Evolutionary conservation across 768 basidiomycete genomes (phyloP).

Genomic region (Strobilomyces dryophilus): DNA sequence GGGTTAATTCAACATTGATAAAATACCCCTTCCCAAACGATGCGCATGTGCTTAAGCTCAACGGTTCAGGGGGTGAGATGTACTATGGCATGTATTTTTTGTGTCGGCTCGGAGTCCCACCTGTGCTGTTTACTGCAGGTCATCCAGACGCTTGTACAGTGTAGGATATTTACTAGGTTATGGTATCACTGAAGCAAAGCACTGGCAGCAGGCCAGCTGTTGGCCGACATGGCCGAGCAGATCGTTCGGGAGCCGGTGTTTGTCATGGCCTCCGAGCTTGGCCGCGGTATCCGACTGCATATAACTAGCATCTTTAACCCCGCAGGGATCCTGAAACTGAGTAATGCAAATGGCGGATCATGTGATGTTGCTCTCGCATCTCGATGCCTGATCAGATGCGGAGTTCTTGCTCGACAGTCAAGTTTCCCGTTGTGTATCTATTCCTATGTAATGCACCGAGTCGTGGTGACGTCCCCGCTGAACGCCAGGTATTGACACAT

Average conservation of each 20-base stretch:
- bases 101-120: no score
- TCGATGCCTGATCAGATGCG: background rate
- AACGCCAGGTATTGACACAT: no score
- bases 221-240: background rate
- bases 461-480: no score
- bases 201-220: background rate
- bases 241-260: background rate
- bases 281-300: background rate
- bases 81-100: no score
- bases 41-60: no score
- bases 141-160: no score
- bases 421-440: background rate
- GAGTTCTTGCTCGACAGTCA: no score
- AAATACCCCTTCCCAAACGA: no score
- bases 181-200: background rate
- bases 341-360: background rate
- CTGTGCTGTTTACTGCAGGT: no score
- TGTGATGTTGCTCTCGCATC: background rate
- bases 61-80: no score
- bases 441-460: no score
- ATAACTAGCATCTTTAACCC: background rate
- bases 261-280: background rate
- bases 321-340: background rate
- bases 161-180: constrained; percentile 16
- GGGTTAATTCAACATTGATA: no score